Conservation (phyloP, 2,329 filamentous ascomycete species). For the Colletotrichum sp. region DNA sequence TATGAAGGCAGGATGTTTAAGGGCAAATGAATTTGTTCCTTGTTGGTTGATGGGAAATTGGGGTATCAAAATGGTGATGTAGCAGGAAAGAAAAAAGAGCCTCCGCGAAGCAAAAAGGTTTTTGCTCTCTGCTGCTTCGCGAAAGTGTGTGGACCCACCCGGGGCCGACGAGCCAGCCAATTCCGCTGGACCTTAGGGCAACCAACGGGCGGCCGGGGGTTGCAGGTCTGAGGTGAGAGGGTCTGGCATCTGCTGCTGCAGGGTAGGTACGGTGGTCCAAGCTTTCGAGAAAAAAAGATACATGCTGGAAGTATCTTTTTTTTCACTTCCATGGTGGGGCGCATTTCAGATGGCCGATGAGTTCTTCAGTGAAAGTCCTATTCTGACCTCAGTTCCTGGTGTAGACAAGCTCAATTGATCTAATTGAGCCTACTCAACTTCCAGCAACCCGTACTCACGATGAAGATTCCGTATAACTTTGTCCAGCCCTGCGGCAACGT, state of each 20-base stretch:
- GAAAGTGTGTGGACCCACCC: slow-evolving; percentile 7
- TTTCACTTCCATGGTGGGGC: slow-evolving; percentile 18
- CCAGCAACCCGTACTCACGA: slow-evolving; percentile 24
- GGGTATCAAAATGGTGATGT: slow-evolving; percentile 20
- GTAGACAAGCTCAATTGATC: not conserved
- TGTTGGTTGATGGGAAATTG: slow-evolving; percentile 22
- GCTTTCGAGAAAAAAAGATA: slow-evolving; percentile 26
- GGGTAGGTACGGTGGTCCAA: not conserved
- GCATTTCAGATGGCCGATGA: not conserved
- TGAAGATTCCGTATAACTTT: slow-evolving; percentile 69
- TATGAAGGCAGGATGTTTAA: slow-evolving; percentile 98
- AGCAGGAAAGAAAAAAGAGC: not conserved
- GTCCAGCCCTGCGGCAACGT: slow-evolving; percentile 59
- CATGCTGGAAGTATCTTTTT: slow-evolving; percentile 41
- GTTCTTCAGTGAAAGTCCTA: slow-evolving; percentile 14
- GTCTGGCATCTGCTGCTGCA: not conserved
- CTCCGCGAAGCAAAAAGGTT: not conserved
- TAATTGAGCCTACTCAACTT: not conserved
- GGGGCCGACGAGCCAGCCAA: not conserved
- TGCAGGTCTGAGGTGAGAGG: not conserved
- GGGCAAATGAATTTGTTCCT: slow-evolving; percentile 60
- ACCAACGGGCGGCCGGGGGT: not conserved
- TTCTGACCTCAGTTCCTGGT: not conserved
- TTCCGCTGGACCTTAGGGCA: not conserved
- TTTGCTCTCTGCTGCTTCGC: slow-evolving; percentile 10